Conservation (phyloP, 78 protist genomes). For the Speleostelium caveatum region DNA sequence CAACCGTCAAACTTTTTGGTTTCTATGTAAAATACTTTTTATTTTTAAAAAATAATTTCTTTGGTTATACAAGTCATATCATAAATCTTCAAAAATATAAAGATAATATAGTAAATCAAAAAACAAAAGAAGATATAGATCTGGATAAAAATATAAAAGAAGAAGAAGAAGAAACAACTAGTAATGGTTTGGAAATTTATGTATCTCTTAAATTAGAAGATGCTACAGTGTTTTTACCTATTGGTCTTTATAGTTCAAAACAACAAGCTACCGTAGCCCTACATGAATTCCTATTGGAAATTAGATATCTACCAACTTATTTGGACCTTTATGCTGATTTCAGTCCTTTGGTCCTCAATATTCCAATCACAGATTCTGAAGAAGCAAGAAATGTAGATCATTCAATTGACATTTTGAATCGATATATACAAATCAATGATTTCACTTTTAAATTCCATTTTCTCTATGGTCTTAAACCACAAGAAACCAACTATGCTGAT, state of each 20-base stretch:
- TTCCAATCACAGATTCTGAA: constrained; percentile 28
- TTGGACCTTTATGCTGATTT: constrained; percentile 66
- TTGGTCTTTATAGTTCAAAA: constrained; percentile 70
- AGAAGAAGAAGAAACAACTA: neutral
- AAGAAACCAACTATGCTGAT: constrained; percentile 46
- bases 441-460: constrained; percentile 71
- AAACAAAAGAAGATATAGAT: neutral
- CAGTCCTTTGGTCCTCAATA: constrained; percentile 61
- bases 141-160: too few species aligned
- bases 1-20: constrained; percentile 69
- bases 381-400: constrained; percentile 3
- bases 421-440: constrained; percentile 72
- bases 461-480: constrained; percentile 70
- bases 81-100: constrained; percentile 63
- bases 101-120: constrained; percentile 37
- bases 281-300: constrained; percentile 62
- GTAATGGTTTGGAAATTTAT: constrained; percentile 67
- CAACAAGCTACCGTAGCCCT: constrained; percentile 67
- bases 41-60: constrained; percentile 70
- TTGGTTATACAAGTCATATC: constrained; percentile 73
- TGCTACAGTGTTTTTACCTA: constrained; percentile 52
- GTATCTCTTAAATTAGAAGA: constrained; percentile 51
- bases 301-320: constrained; percentile 57
- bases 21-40: constrained; percentile 69
- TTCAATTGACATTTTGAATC: neutral